Conservation (phyloP, 139 green algal species). For the Haematococcus lacustris region DNA sequence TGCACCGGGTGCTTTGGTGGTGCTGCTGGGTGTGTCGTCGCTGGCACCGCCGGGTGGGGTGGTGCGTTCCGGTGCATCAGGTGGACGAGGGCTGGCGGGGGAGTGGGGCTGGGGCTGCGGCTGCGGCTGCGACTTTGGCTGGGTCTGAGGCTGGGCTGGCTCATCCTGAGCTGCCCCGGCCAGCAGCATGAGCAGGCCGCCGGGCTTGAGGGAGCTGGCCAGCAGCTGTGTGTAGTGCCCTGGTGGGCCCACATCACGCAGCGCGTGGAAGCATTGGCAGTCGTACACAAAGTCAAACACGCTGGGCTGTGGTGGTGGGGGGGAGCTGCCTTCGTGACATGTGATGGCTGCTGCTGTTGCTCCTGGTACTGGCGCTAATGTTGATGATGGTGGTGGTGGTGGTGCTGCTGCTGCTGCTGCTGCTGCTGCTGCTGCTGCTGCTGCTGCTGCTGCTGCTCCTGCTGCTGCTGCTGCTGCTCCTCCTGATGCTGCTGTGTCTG, state of each 20-base stretch:
- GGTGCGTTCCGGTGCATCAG: not conserved
- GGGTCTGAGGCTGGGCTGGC: not conserved
- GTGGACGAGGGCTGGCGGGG: not conserved
- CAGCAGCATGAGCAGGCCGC: slow-evolving; percentile 1
- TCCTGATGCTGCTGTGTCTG: too few relatives aligned
- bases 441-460: too few relatives aligned
- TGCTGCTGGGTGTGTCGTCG: not conserved
- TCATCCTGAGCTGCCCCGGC: too few relatives aligned
- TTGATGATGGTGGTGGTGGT: not conserved
- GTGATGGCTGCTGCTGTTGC: not conserved
- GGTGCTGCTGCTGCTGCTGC: not conserved
- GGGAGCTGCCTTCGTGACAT: not conserved
- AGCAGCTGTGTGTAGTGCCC: not conserved
- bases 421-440: not conserved
- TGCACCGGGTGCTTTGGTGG: not conserved
- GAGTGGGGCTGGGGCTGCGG: not conserved
- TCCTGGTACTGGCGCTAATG: not conserved
- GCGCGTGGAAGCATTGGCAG: slow-evolving; percentile 3
- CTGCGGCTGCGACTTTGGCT: too few relatives aligned
- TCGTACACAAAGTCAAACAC: slow-evolving; percentile 9
- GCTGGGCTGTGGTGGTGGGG: not conserved
- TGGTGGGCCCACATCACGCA: not conserved
- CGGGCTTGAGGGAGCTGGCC: not conserved
- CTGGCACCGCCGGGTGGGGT: not conserved
- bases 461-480: too few relatives aligned